Conservation (phyloP, 2,329 filamentous ascomycete genomes). For the Phialophora expanda region DNA sequence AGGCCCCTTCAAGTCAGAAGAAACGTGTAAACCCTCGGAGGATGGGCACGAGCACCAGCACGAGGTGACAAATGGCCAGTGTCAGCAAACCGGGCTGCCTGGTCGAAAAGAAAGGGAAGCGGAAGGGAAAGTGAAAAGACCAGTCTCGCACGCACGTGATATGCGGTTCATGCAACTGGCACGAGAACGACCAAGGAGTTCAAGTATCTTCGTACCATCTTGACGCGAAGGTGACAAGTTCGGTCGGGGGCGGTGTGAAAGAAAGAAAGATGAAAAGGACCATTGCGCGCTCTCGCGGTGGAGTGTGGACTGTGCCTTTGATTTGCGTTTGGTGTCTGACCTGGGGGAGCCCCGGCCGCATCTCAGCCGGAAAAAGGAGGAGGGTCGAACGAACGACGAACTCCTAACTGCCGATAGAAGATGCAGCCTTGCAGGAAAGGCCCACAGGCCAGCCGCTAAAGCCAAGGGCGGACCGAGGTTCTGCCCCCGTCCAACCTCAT, state of each 20-base stretch:
- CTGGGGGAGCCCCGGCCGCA: too few relatives aligned
- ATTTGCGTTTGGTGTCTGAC: neutral
- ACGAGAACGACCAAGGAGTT: neutral
- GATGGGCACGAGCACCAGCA: neutral
- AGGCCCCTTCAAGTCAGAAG: neutral
- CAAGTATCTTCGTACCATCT: neutral
- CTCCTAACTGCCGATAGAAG: constrained; percentile 3
- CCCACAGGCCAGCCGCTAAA: neutral
- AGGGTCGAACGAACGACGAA: neutral
- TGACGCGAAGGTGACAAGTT: neutral
- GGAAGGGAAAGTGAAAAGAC: neutral
- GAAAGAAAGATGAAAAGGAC: neutral
- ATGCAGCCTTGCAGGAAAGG: constrained; percentile 4
- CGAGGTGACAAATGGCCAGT: neutral
- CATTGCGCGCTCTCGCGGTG: neutral
- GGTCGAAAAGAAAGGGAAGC: neutral
- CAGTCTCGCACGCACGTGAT: neutral
- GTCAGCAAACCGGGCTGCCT: neutral
- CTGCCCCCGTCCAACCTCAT: neutral
- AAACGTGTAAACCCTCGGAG: neutral
- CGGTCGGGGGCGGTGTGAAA: neutral
- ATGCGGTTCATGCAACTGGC: neutral
- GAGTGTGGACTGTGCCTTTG: neutral
- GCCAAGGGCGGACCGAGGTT: neutral
- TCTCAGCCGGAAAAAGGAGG: neutral